Evolutionary conservation across 495 filamentous ascomycete genomes (phyloP).

Genomic region (Hypomontagnella submonticulosa): DNA sequence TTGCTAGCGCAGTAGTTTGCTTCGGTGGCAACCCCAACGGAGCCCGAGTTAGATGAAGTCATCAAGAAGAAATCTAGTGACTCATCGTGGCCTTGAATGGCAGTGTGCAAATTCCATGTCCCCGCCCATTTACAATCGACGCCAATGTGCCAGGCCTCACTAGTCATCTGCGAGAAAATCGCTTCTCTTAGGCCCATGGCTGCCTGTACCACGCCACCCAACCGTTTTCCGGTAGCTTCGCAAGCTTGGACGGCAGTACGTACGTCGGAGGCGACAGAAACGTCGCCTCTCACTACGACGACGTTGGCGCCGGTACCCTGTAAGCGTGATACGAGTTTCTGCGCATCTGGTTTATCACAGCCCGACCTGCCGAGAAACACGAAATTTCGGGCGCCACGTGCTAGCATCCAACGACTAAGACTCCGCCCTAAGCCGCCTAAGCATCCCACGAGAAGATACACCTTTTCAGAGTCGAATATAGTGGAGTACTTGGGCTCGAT

Average conservation of each 20-base stretch:
- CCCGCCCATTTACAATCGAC: conserved; percentile 58
- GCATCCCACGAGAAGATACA: conserved; percentile 64
- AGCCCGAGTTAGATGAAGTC: conserved; percentile 48
- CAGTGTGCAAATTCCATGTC: conserved; percentile 49
- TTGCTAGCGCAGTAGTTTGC: conserved; percentile 54
- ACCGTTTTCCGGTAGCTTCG: conserved; percentile 6
- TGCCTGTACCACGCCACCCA: conserved; percentile 48
- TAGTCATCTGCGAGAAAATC: conserved; percentile 55
- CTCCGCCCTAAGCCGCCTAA: conserved; percentile 65
- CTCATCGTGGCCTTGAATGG: conserved; percentile 42
- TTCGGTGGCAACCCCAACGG: conserved; percentile 49
- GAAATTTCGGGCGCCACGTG: conserved; percentile 59
- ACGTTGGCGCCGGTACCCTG: conserved; percentile 31
- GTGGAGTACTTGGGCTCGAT: conserved; percentile 17
- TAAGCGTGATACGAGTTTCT: conserved; percentile 48
- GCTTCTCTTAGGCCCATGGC: conserved; percentile 59
- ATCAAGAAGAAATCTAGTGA: conserved; percentile 53
- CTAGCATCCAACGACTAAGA: conserved; percentile 60
- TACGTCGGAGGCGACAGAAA: conserved; percentile 37
- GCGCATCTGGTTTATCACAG: conserved; percentile 28
- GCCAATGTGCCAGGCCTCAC: conserved; percentile 49
- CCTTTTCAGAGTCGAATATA: conserved; percentile 43
- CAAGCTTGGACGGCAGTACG: conserved; percentile 26
- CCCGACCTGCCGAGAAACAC: conserved; percentile 62
- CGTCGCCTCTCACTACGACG: conserved; percentile 41